Conservation (phyloP, 2,329 filamentous ascomycete species). For the Xylariaceae sp. region DNA sequence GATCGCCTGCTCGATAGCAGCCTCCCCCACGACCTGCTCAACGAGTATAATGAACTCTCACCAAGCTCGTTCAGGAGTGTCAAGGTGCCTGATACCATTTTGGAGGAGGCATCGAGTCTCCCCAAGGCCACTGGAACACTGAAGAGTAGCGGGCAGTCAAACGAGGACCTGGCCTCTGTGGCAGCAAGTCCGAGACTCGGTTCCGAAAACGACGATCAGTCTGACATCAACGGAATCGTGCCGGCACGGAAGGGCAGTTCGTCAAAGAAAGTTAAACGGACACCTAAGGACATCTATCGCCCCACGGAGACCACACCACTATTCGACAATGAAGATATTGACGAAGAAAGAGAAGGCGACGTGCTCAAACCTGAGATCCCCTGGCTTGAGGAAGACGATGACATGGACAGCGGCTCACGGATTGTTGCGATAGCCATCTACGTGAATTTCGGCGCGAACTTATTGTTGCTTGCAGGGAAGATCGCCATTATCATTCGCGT, state of each 20-base stretch:
- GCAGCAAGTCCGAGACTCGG: slow-evolving; percentile 18
- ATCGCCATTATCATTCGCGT: slow-evolving; percentile 78
- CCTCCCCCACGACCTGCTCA: slow-evolving; percentile 87
- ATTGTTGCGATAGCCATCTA: slow-evolving; percentile 89
- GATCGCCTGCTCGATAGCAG: slow-evolving; percentile 89
- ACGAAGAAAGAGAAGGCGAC: slow-evolving; percentile 52
- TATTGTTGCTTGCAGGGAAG: slow-evolving; percentile 76
- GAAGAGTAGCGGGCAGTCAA: not conserved
- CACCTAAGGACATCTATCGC: slow-evolving; percentile 85
- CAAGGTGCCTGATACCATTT: slow-evolving; percentile 74
- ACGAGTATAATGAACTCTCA: slow-evolving; percentile 78
- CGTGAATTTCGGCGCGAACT: slow-evolving; percentile 81
- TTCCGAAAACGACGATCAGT: slow-evolving; percentile 6
- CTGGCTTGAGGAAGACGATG: slow-evolving; percentile 73
- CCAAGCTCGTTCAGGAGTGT: slow-evolving; percentile 59
- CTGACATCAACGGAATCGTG: slow-evolving; percentile 19
- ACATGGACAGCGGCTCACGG: slow-evolving; percentile 72
- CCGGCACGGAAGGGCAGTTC: slow-evolving; percentile 17
- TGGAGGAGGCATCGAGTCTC: slow-evolving; percentile 64
- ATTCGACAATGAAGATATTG: slow-evolving; percentile 58
- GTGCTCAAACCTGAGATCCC: slow-evolving; percentile 63
- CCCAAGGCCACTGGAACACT: slow-evolving; percentile 8
- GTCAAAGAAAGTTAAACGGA: slow-evolving; percentile 70
- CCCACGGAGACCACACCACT: slow-evolving; percentile 72
- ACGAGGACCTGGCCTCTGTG: slow-evolving; percentile 1